Evolutionary conservation across 768 basidiomycete species (phyloP).

Genomic region (Clavaria fumosa): DNA sequence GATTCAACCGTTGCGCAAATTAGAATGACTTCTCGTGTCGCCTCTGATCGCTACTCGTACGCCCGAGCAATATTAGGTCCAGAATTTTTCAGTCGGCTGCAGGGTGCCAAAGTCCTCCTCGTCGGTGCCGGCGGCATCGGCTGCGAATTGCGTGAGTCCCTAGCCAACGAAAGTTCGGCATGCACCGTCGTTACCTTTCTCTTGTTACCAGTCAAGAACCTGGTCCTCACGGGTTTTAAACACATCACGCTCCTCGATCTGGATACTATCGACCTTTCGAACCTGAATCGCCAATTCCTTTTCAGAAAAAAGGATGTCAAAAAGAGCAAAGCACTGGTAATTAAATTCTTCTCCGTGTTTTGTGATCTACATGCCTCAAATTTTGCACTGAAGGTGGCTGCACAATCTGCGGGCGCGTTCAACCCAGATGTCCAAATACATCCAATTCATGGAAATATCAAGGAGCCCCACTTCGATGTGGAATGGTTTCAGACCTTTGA

Average conservation of each 20-base stretch:
- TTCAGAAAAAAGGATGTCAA: conserved; percentile 97
- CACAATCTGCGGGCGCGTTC: conserved; percentile 66
- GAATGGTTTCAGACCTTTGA: conserved; percentile 86
- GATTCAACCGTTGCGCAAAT: too few relatives aligned
- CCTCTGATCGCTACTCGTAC: conserved; percentile 31
- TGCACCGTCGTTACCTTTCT: background rate
- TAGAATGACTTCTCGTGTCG: background rate
- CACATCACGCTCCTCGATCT: conserved; percentile 87
- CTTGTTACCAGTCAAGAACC: conserved; percentile 66
- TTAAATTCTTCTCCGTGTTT: conserved; percentile 11
- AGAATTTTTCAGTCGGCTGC: conserved; percentile 45
- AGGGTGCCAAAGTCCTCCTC: conserved; percentile 58
- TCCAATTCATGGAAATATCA: conserved; percentile 91
- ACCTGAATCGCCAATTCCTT: conserved; percentile 91
- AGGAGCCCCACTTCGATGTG: conserved; percentile 79
- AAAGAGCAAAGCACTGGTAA: conserved; percentile 83
- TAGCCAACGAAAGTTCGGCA: background rate
- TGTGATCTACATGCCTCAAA: conserved; percentile 2
- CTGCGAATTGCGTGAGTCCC: conserved; percentile 72
- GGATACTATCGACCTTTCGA: conserved; percentile 97
- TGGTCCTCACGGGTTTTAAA: conserved; percentile 86
- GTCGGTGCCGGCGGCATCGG: conserved; percentile 97
- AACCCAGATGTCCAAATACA: conserved; percentile 79
- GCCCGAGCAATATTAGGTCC: conserved; percentile 69
- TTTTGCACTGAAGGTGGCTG: conserved; percentile 43